Evolutionary conservation across 306 rosid genomes (phyloP).

Genomic region (Lathyrus sativus): DNA sequence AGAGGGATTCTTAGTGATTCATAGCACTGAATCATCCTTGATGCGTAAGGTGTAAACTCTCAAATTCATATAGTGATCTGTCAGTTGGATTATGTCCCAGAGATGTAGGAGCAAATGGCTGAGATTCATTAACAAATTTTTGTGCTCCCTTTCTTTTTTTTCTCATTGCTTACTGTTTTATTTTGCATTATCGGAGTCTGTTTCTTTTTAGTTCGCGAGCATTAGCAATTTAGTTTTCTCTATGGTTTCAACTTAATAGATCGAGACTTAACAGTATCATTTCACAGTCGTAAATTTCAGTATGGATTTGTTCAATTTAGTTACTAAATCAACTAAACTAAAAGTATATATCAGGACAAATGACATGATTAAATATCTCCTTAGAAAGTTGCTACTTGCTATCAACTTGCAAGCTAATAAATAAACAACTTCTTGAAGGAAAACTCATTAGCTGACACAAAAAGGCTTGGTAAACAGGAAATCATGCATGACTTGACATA

Average conservation of each 20-base stretch:
- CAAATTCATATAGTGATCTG: neutral
- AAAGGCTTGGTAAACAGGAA: neutral
- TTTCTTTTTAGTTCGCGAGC: neutral
- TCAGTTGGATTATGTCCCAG: neutral
- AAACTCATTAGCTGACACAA: neutral
- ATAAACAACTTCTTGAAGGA: neutral
- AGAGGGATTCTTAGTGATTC: neutral
- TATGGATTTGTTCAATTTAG: no score
- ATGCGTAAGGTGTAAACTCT: neutral
- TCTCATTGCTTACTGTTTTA: neutral
- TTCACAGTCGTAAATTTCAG: no score
- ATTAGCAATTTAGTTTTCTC: no score
- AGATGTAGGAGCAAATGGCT: neutral
- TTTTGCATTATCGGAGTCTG: neutral
- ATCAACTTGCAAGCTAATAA: neutral
- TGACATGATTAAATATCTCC: slow-evolving; percentile 2
- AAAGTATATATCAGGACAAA: slow-evolving; percentile 4
- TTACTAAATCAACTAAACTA: neutral
- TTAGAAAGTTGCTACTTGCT: neutral
- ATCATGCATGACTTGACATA: neutral
- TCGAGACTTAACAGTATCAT: no score
- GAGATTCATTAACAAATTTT: neutral
- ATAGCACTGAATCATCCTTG: neutral
- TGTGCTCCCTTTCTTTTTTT: neutral
- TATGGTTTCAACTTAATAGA: no score